Conservation (phyloP, 2,329 filamentous ascomycete species). For the Ceratocystiopsis sp. region DNA sequence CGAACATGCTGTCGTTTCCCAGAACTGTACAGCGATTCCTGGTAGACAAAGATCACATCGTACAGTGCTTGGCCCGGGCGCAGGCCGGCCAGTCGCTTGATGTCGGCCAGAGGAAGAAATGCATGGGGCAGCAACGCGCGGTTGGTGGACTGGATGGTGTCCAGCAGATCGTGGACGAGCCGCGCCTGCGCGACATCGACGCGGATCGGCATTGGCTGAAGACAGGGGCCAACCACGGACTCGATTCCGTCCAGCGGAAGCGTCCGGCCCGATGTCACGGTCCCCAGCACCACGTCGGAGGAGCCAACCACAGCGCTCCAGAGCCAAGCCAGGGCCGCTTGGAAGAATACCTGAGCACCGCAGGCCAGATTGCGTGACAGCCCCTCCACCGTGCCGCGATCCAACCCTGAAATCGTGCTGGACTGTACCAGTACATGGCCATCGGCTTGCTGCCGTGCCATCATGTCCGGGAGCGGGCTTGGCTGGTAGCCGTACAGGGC, state of each 20-base stretch:
- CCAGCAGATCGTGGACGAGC: conserved; percentile 43
- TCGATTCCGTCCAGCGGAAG: conserved; percentile 56
- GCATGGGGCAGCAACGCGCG: conserved; percentile 47
- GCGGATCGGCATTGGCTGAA: conserved; percentile 59
- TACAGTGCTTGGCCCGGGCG: conserved; percentile 45
- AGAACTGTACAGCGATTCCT: conserved; percentile 44
- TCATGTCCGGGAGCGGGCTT: conserved; percentile 40
- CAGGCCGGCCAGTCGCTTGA: conserved; percentile 43
- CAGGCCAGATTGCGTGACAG: conserved; percentile 24
- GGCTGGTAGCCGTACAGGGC: conserved; percentile 41
- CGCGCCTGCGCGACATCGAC: conserved; percentile 34
- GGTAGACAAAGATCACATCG: conserved; percentile 69
- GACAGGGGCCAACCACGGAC: conserved; percentile 60
- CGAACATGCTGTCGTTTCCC: conserved; percentile 20
- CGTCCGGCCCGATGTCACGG: conserved; percentile 67
- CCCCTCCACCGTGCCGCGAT: conserved; percentile 13
- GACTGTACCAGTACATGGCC: no score
- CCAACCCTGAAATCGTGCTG: no score
- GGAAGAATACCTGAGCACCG: conserved; percentile 57
- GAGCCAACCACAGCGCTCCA: conserved; percentile 47
- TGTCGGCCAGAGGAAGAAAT: conserved; percentile 47
- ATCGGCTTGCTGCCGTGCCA: conserved; percentile 13
- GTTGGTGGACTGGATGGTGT: conserved; percentile 46
- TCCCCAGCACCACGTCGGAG: conserved; percentile 55
- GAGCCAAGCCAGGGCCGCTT: conserved; percentile 51